Percentiles rank a stretch among this genome's conserved stretches.
Conservation (phyloP, 1,284 basidiomycete genomes). For the Coniferiporia weirii region DNA sequence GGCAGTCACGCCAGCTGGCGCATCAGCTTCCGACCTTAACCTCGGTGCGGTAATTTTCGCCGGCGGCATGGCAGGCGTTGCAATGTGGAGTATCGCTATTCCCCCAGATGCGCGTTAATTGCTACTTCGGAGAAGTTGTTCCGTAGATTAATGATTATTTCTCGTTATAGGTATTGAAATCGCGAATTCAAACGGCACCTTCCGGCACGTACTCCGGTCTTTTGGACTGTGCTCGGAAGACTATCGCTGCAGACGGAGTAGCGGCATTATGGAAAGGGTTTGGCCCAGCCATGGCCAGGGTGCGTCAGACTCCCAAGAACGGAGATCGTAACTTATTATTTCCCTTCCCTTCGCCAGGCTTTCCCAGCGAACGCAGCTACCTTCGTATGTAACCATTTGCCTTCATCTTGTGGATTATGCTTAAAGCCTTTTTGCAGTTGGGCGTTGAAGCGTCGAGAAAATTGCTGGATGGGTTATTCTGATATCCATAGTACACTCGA, state of each 20-base stretch:
- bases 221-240: slow-evolving; percentile 89
- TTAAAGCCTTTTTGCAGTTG: slow-evolving; percentile 41
- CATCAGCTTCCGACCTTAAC: slow-evolving; percentile 77
- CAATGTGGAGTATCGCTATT: slow-evolving; percentile 96
- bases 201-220: slow-evolving; percentile 93
- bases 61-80: slow-evolving; percentile 92
- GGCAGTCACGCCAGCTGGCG: slow-evolving; percentile 71
- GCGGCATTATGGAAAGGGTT: slow-evolving; percentile 95
- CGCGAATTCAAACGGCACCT: slow-evolving; percentile 94
- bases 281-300: slow-evolving; percentile 93
- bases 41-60: slow-evolving; percentile 87
- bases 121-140: background rate
- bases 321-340: background rate
- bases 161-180: slow-evolving; percentile 80
- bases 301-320: slow-evolving; percentile 34
- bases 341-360: slow-evolving; percentile 42
- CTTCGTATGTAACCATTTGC: slow-evolving; percentile 58
- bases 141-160: slow-evolving; percentile 13
- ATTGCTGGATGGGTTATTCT: slow-evolving; percentile 62
- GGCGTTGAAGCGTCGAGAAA: slow-evolving; percentile 80
- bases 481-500: slow-evolving; percentile 12
- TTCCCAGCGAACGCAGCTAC: slow-evolving; percentile 96
- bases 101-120: slow-evolving; percentile 78
- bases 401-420: slow-evolving; percentile 2
- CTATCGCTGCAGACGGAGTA: slow-evolving; percentile 88